Percentiles rank a stretch among this genome's conserved stretches.
phyloP scores from a whole-genome alignment of 768 basidiomycete genomes.

The Boletellus emodensis region DNA sequence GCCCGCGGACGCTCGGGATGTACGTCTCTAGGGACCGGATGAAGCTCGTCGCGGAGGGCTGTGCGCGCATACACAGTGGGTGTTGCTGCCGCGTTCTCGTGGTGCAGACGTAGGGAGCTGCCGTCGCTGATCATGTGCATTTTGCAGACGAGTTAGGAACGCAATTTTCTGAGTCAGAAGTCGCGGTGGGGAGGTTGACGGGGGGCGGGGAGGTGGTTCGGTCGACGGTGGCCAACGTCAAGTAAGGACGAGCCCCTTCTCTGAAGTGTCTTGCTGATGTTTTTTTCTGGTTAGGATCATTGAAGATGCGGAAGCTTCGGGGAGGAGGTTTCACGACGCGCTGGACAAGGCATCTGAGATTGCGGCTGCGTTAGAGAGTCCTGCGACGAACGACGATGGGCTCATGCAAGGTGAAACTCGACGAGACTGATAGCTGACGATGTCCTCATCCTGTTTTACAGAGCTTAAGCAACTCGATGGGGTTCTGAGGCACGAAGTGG shows the following conservation, averaged over 20 bases:
- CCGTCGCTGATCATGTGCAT: no score
- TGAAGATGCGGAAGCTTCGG: conserved; percentile 56
- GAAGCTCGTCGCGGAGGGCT: conserved; percentile 73
- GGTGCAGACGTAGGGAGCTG: no score
- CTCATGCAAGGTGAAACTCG: conserved; percentile 47
- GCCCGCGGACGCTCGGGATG: conserved; percentile 67
- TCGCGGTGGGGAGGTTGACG: conserved; percentile 48
- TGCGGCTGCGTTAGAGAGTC: conserved; percentile 51
- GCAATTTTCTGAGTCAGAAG: conserved; percentile 53
- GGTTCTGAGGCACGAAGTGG: conserved; percentile 58
- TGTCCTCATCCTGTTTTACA: conserved; percentile 24
- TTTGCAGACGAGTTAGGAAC: conserved; percentile 52
- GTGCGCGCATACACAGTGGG: conserved; percentile 65
- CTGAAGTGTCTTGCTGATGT: background rate
- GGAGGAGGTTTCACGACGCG: conserved; percentile 55
- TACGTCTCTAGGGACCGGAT: conserved; percentile 79
- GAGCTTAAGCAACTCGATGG: conserved; percentile 64
- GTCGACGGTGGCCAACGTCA: conserved; percentile 40
- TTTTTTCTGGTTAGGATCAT: conserved; percentile 40
- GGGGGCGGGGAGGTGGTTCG: conserved; percentile 61
- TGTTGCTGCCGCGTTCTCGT: conserved; percentile 1
- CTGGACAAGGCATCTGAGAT: conserved; percentile 53
- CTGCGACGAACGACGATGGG: conserved; percentile 45
- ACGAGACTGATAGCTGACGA: background rate
- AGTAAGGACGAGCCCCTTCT: conserved; percentile 34